Conservation (phyloP, 495 filamentous ascomycete genomes). For the Aspergillus steynii region DNA sequence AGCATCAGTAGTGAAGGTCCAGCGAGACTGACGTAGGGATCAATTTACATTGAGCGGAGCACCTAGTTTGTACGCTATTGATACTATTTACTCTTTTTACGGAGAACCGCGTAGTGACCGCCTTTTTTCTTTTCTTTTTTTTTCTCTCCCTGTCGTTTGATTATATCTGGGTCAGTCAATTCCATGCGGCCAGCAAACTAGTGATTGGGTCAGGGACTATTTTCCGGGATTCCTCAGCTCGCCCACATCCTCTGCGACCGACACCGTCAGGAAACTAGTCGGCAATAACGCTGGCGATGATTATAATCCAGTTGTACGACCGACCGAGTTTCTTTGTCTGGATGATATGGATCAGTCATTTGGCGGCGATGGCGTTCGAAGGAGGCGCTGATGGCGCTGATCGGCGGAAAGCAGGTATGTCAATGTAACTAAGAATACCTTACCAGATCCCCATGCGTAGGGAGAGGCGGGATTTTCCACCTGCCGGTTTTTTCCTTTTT, state of each 20-base stretch:
- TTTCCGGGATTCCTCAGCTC: constrained; percentile 17
- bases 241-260: neutral
- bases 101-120: too few relatives aligned
- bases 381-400: neutral
- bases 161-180: neutral
- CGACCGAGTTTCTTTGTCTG: neutral
- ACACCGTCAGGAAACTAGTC: neutral
- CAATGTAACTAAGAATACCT: neutral
- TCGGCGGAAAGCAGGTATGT: neutral
- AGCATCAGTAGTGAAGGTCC: neutral
- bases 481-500: too few relatives aligned
- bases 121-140: neutral
- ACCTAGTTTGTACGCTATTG: neutral
- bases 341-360: neutral
- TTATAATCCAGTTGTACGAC: neutral
- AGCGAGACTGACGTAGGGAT: neutral
- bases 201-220: constrained; percentile 21
- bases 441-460: neutral
- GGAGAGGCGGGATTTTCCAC: neutral
- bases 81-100: neutral
- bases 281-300: neutral
- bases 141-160: neutral
- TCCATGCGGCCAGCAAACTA: neutral
- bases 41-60: neutral
- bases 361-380: neutral